Conservation (phyloP, 1,284 basidiomycete genomes). For the Boletellus deceptivus region DNA sequence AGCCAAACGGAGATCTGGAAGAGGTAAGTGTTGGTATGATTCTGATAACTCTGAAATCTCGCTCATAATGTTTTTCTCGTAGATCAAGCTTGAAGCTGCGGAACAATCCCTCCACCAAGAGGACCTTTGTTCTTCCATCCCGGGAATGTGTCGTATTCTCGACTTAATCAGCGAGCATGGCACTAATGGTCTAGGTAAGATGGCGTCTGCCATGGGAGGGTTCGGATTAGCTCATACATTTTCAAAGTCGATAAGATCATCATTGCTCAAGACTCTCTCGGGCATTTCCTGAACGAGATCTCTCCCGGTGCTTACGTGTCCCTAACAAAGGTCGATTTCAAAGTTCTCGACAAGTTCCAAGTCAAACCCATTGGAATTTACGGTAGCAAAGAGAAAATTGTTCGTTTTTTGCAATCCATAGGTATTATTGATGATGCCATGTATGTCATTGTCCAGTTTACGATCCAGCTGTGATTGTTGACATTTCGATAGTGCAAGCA, state of each 20-base stretch:
- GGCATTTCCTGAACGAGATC: slow-evolving; percentile 44
- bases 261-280: slow-evolving; percentile 49
- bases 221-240: slow-evolving; percentile 2
- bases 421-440: slow-evolving; percentile 35
- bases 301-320: slow-evolving; percentile 48
- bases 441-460: slow-evolving; percentile 29
- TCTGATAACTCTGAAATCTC: not conserved
- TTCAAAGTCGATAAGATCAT: slow-evolving; percentile 56
- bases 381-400: slow-evolving; percentile 49
- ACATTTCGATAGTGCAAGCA: slow-evolving; percentile 10
- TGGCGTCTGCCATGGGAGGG: not conserved
- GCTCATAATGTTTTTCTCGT: not conserved
- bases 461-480: not conserved
- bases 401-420: slow-evolving; percentile 40
- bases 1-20: slow-evolving; percentile 10
- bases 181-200: slow-evolving; percentile 49
- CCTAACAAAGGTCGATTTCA: slow-evolving; percentile 54
- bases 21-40: slow-evolving; percentile 10
- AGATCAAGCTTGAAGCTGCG: slow-evolving; percentile 15
- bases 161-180: slow-evolving; percentile 53
- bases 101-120: slow-evolving; percentile 13
- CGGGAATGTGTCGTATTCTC: slow-evolving; percentile 52
- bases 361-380: slow-evolving; percentile 55
- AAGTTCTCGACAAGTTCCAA: slow-evolving; percentile 41
- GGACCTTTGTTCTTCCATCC: slow-evolving; percentile 34